Evolutionary conservation across 108 stramenopile genomes (phyloP).

Genomic region (Cyclostephanos tholiformis): DNA sequence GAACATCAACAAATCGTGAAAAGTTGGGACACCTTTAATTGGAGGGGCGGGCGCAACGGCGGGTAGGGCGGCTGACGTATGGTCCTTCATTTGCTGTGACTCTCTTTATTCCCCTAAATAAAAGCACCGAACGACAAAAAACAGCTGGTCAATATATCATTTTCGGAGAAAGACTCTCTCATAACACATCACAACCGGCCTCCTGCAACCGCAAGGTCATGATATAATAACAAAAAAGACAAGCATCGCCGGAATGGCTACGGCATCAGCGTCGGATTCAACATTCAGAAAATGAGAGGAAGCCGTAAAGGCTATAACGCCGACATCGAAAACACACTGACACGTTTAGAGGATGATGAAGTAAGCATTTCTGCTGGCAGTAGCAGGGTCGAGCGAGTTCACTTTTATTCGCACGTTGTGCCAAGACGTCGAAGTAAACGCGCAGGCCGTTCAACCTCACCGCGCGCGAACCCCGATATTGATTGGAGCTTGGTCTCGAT

Average conservation of each 20-base stretch:
- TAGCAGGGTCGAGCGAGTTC: neutral
- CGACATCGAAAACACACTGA: slow-evolving; percentile 6
- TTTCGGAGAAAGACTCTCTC: no score
- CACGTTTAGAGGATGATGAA: neutral
- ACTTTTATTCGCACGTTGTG: neutral
- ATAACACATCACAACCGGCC: no score
- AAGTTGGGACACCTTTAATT: no score
- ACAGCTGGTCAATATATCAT: no score
- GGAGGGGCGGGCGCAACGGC: no score
- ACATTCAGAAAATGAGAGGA: neutral
- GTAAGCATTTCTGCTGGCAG: neutral
- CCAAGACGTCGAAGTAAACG: neutral
- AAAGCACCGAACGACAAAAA: no score
- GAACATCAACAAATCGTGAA: no score
- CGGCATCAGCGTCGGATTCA: neutral
- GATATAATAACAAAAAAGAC: neutral
- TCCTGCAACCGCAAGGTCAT: no score
- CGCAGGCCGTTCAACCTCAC: neutral
- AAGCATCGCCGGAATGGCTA: neutral
- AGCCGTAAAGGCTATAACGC: slow-evolving; percentile 28
- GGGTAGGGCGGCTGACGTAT: no score
- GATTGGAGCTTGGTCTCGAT: slow-evolving; percentile 24
- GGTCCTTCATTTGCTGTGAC: no score
- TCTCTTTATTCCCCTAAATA: no score
- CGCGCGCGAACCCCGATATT: slow-evolving; percentile 12